Conservation (phyloP, 1,284 basidiomycete genomes). For the Bjerkandera adusta region DNA sequence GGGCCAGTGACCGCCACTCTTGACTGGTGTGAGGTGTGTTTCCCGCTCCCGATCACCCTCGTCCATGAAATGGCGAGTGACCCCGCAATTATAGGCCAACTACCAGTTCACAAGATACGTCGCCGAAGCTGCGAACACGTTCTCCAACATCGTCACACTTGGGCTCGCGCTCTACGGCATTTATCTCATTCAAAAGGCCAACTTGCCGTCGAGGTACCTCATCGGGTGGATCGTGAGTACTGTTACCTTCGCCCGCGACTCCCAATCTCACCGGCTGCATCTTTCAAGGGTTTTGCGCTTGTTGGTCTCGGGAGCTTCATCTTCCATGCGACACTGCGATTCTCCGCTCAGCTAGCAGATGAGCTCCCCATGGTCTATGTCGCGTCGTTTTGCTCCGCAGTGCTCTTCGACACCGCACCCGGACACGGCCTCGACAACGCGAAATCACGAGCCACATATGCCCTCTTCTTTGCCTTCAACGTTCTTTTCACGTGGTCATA, state of each 20-base stretch:
- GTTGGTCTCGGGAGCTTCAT: constrained; percentile 65
- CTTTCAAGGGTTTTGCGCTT: constrained; percentile 50
- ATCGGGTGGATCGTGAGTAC: constrained; percentile 45
- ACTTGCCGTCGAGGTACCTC: constrained; percentile 49
- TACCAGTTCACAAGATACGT: constrained; percentile 70
- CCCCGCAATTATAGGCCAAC: constrained; percentile 58
- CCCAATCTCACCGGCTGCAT: not conserved
- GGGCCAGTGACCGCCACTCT: constrained; percentile 66
- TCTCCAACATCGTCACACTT: constrained; percentile 62
- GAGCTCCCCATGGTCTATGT: constrained; percentile 72
- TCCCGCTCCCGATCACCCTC: constrained; percentile 3
- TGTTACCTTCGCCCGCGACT: constrained; percentile 20
- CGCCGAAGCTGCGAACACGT: constrained; percentile 64
- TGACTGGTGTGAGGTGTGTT: constrained; percentile 67
- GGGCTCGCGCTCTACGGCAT: constrained; percentile 46
- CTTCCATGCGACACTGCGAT: constrained; percentile 71
- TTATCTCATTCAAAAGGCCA: constrained; percentile 33
- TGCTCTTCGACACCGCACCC: constrained; percentile 54
- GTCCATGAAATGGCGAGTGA: constrained; percentile 11
- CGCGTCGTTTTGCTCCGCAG: constrained; percentile 49
- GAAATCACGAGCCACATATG: constrained; percentile 35
- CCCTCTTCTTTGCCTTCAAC: constrained; percentile 49
- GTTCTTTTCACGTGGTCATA: constrained; percentile 61
- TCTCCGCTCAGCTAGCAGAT: constrained; percentile 65
- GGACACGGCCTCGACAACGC: constrained; percentile 42